A percentile compares a stretch with the other conserved stretches of the same genome.
Conservation (phyloP, 1,139 yeast genomes). For the Nakaseomyces delphensis region DNA sequence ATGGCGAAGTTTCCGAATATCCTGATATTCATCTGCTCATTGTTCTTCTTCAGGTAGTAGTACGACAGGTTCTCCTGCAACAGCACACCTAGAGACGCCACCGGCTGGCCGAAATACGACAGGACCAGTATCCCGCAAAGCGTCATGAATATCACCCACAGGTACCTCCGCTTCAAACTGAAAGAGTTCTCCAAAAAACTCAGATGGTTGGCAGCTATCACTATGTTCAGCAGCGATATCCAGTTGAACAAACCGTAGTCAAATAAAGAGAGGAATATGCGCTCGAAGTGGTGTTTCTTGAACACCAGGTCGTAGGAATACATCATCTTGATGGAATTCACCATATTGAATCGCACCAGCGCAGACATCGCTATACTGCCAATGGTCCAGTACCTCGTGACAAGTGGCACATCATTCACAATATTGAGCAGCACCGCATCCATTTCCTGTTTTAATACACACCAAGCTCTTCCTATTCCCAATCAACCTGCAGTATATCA, state of each 20-base stretch:
- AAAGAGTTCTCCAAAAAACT: slow-evolving; percentile 24
- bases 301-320: slow-evolving; percentile 29
- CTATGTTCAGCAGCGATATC: slow-evolving; percentile 20
- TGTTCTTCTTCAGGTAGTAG: slow-evolving; percentile 22
- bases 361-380: slow-evolving; percentile 24
- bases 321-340: slow-evolving; percentile 20
- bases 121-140: slow-evolving; percentile 15
- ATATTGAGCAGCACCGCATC: slow-evolving; percentile 24
- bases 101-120: slow-evolving; percentile 22
- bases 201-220: slow-evolving; percentile 20
- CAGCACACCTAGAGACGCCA: slow-evolving; percentile 23
- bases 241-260: slow-evolving; percentile 24
- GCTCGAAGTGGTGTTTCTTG: slow-evolving; percentile 25
- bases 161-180: slow-evolving; percentile 18
- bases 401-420: slow-evolving; percentile 24
- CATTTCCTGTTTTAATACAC: no score
- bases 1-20: slow-evolving; percentile 19
- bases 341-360: slow-evolving; percentile 18
- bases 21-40: slow-evolving; percentile 16
- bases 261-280: slow-evolving; percentile 26
- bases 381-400: slow-evolving; percentile 26
- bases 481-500: no score
- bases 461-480: no score
- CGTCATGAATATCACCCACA: slow-evolving; percentile 22
- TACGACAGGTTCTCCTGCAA: slow-evolving; percentile 26